Evolutionary conservation across 2,329 filamentous ascomycete species (phyloP).

Genomic region (Cordyceps tenuipes): DNA sequence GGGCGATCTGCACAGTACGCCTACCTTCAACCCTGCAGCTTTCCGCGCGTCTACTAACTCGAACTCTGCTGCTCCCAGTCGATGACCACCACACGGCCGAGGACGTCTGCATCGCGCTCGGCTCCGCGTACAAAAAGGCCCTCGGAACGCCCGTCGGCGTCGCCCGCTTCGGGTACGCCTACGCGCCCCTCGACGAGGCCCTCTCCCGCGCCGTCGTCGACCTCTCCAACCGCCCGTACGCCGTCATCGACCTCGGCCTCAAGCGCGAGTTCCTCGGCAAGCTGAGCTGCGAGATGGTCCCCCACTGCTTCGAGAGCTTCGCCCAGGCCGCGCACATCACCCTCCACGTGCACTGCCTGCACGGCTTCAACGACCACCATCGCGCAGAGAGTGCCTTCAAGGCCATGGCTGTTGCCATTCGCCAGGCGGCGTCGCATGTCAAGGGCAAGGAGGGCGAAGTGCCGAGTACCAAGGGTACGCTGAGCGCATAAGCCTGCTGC

Average conservation of each 20-base stretch:
- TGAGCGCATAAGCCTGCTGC: conserved; percentile 44
- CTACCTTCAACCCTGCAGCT: background rate
- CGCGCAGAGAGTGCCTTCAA: conserved; percentile 96
- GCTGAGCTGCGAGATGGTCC: conserved; percentile 92
- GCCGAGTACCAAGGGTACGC: conserved; percentile 89
- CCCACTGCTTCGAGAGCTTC: conserved; percentile 91
- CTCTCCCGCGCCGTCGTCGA: conserved; percentile 91
- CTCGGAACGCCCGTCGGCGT: conserved; percentile 73
- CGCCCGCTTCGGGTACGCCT: conserved; percentile 83
- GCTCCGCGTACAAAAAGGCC: conserved; percentile 72
- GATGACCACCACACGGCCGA: conserved; percentile 98
- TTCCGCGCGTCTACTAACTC: background rate
- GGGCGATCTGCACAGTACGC: conserved; percentile 82
- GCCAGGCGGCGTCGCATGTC: conserved; percentile 65
- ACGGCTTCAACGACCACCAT: conserved; percentile 93
- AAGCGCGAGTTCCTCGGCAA: conserved; percentile 90
- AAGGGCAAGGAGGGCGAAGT: conserved; percentile 83
- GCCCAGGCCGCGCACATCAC: conserved; percentile 84
- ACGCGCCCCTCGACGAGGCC: conserved; percentile 90
- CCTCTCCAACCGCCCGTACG: conserved; percentile 83
- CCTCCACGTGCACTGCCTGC: conserved; percentile 87
- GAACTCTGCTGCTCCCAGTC: conserved; percentile 35
- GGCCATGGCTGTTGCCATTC: conserved; percentile 79
- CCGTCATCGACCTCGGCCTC: conserved; percentile 74
- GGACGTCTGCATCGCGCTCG: conserved; percentile 88